Conservation (phyloP, 768 basidiomycete genomes). For the Fomitopsis pulvina region DNA sequence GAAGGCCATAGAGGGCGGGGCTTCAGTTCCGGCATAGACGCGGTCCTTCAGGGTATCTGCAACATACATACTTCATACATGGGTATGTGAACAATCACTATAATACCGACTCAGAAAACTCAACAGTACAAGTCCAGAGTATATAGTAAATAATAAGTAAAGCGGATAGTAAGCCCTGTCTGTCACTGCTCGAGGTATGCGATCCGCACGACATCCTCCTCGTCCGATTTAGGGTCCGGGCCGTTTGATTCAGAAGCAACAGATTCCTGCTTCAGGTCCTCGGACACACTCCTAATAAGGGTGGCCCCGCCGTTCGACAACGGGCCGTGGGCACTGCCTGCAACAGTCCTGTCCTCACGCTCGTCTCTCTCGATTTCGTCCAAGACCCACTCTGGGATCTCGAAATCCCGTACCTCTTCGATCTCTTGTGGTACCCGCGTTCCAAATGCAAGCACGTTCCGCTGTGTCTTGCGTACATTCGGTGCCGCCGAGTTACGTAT, state of each 20-base stretch:
- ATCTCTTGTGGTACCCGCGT: slow-evolving; percentile 44
- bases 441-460: slow-evolving; percentile 56
- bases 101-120: slow-evolving; percentile 5
- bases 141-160: neutral
- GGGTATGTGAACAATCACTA: neutral
- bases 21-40: neutral
- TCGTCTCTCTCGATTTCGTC: neutral
- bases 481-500: slow-evolving; percentile 39
- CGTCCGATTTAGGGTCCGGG: neutral
- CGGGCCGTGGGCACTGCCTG: too few relatives aligned
- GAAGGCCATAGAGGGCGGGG: slow-evolving; percentile 2
- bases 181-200: neutral
- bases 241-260: neutral
- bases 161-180: neutral
- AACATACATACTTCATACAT: slow-evolving; percentile 5
- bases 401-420: slow-evolving; percentile 45
- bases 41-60: neutral
- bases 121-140: slow-evolving; percentile 6
- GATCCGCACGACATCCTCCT: neutral
- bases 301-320: neutral
- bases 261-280: neutral
- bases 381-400: slow-evolving; percentile 48
- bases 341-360: too few relatives aligned
- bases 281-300: neutral
- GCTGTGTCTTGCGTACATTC: slow-evolving; percentile 40